These are phyloP conservation scores for Carex littledalei DNA, from an alignment of 176 grass and related monocot species.

Conservation along the genomic window DNA sequence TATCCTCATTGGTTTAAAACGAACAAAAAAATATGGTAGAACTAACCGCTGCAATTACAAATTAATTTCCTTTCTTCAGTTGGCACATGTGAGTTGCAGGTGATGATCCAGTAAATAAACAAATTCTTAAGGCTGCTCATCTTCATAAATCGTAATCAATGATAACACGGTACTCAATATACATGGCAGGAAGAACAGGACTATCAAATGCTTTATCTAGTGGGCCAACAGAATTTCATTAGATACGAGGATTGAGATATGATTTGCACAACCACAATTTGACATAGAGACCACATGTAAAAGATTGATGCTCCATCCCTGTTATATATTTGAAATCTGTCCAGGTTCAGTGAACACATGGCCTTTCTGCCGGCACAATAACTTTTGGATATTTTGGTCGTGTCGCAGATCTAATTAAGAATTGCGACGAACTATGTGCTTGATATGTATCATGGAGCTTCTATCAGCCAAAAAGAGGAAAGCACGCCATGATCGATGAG, in stretches of 20 bases:
- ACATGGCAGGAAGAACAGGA: neutral
- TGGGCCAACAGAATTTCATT: neutral
- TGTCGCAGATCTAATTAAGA: neutral
- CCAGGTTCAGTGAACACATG: conserved; percentile 55
- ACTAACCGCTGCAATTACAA: too few relatives aligned
- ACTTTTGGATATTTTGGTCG: neutral
- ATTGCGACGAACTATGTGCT: neutral
- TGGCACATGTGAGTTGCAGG: too few relatives aligned
- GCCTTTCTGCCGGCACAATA: neutral
- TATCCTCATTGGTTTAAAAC: too few relatives aligned
- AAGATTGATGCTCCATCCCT: neutral
- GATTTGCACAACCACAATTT: neutral
- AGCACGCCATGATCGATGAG: too few relatives aligned
- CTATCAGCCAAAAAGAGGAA: too few relatives aligned
- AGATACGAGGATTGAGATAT: neutral
- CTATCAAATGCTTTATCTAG: neutral
- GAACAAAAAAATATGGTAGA: too few relatives aligned
- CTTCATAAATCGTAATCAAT: too few relatives aligned
- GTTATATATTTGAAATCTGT: conserved; percentile 17
- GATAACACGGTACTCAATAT: neutral
- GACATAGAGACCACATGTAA: neutral
- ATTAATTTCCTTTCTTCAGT: too few relatives aligned
- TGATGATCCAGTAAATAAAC: too few relatives aligned
- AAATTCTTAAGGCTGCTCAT: too few relatives aligned
- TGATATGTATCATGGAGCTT: neutral